Percentiles rank a stretch among this genome's conserved stretches.
Evolutionary conservation across 2,329 filamentous ascomycete species (phyloP).

Genomic region (Cytospora chrysosperma): DNA sequence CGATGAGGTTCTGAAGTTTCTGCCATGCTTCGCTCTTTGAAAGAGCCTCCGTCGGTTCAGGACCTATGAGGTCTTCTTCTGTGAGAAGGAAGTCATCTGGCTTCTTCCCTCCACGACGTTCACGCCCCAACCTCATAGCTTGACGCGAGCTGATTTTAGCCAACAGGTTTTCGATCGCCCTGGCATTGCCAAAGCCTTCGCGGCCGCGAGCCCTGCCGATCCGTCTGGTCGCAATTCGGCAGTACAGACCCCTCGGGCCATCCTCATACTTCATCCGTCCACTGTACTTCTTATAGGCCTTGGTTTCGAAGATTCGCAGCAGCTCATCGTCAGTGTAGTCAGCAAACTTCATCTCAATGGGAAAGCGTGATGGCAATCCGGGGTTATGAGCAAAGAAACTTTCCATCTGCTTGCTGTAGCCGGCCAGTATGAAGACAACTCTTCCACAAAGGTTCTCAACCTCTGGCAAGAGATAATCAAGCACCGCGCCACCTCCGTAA

Average conservation of each 20-base stretch:
- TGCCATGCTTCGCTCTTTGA: conserved; percentile 54
- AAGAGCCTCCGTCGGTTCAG: conserved; percentile 58
- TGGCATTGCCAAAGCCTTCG: conserved; percentile 72
- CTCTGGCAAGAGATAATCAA: conserved; percentile 71
- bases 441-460: conserved; percentile 71
- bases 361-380: conserved; percentile 68
- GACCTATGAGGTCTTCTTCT: conserved; percentile 70
- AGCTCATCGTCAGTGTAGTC: conserved; percentile 70
- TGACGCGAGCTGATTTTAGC: conserved; percentile 57
- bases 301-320: conserved; percentile 55
- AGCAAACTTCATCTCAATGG: conserved; percentile 61
- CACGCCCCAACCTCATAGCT: conserved; percentile 49
- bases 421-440: conserved; percentile 69
- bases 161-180: conserved; percentile 64
- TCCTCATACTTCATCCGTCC: conserved; percentile 59
- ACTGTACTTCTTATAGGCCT: conserved; percentile 54
- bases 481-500: conserved; percentile 56
- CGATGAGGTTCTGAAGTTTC: conserved; percentile 57
- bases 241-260: conserved; percentile 59
- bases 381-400: conserved; percentile 73
- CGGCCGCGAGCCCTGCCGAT: conserved; percentile 61
- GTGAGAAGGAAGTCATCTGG: conserved; percentile 61
- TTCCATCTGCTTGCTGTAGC: conserved; percentile 75
- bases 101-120: conserved; percentile 40
- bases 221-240: conserved; percentile 60